Percentiles rank a stretch among this genome's conserved stretches.
These are phyloP conservation scores for Sugiyamaella sp. DNA, from an alignment of 1,139 yeast genomes.

Conservation along the genomic window DNA sequence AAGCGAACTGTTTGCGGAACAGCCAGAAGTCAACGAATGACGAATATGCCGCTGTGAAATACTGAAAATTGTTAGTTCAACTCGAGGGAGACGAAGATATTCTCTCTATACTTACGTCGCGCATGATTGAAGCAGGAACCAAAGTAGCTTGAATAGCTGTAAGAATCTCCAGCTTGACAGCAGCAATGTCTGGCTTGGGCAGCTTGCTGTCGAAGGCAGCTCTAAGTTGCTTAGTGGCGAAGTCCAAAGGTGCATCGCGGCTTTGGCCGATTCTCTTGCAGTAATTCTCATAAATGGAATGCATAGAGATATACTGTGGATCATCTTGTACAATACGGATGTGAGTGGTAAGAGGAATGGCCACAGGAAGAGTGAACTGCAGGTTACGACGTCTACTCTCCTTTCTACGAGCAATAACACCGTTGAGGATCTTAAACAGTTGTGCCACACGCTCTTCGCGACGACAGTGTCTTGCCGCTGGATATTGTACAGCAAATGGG, in stretches of 20 bases:
- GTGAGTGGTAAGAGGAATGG: slow-evolving; percentile 94
- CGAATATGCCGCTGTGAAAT: slow-evolving; percentile 63
- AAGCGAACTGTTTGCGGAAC: slow-evolving; percentile 91
- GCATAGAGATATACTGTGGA: slow-evolving; percentile 74
- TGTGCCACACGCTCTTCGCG: slow-evolving; percentile 95
- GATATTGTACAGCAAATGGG: slow-evolving; percentile 94
- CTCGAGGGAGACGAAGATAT: slow-evolving; percentile 36
- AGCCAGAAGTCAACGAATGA: slow-evolving; percentile 95
- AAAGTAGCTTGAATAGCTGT: slow-evolving; percentile 84
- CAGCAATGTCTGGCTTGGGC: slow-evolving; percentile 89
- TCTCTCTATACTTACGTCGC: slow-evolving; percentile 49
- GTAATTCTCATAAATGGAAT: slow-evolving; percentile 83
- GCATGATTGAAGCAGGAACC: slow-evolving; percentile 84
- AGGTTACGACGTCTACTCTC: slow-evolving; percentile 87
- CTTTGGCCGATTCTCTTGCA: slow-evolving; percentile 75
- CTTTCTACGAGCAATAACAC: slow-evolving; percentile 75
- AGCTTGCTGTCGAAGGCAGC: slow-evolving; percentile 91
- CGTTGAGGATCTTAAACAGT: slow-evolving; percentile 83
- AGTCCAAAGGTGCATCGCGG: slow-evolving; percentile 88
- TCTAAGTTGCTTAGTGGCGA: slow-evolving; percentile 80
- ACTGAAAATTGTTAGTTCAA: slow-evolving; percentile 29
- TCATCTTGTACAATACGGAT: slow-evolving; percentile 90
- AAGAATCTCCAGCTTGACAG: slow-evolving; percentile 87
- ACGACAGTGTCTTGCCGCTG: slow-evolving; percentile 96
- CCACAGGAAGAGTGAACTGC: slow-evolving; percentile 85